Percentiles rank a stretch among this genome's conserved stretches.
Conservation (phyloP, 176 grass and related monocot genomes). For the Chloris gayana region DNA sequence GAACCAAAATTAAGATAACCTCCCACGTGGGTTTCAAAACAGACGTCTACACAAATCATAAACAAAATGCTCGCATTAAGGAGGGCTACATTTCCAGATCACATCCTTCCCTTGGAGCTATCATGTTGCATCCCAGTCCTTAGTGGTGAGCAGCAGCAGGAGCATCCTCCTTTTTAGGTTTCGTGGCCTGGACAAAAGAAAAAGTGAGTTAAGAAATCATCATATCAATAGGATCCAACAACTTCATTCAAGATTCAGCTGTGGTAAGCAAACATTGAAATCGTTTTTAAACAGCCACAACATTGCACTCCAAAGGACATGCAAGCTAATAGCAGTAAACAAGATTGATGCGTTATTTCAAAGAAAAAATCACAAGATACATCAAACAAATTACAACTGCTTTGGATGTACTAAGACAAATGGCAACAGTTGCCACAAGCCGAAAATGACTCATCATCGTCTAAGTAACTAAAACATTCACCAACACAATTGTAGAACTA, state of each 20-base stretch:
- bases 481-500: too few relatives aligned
- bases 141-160: slow-evolving; percentile 48
- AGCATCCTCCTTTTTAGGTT: slow-evolving; percentile 64
- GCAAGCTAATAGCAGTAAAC: too few relatives aligned
- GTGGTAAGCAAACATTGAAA: not conserved
- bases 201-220: not conserved
- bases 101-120: not conserved
- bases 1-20: slow-evolving; percentile 3
- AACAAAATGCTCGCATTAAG: not conserved
- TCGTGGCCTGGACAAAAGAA: slow-evolving; percentile 31
- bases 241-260: not conserved
- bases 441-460: too few relatives aligned
- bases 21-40: slow-evolving; percentile 14
- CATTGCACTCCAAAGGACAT: too few relatives aligned
- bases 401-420: too few relatives aligned
- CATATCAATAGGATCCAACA: not conserved
- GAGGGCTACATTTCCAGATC: not conserved
- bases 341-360: too few relatives aligned
- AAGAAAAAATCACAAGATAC: too few relatives aligned
- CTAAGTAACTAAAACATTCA: too few relatives aligned
- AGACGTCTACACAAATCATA: slow-evolving; percentile 26
- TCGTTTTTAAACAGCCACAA: not conserved
- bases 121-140: not conserved
- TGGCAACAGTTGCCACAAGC: too few relatives aligned
- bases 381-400: too few relatives aligned